Conservation (phyloP, 1,139 yeast genomes). For the Lodderomyces parapsilosis region DNA sequence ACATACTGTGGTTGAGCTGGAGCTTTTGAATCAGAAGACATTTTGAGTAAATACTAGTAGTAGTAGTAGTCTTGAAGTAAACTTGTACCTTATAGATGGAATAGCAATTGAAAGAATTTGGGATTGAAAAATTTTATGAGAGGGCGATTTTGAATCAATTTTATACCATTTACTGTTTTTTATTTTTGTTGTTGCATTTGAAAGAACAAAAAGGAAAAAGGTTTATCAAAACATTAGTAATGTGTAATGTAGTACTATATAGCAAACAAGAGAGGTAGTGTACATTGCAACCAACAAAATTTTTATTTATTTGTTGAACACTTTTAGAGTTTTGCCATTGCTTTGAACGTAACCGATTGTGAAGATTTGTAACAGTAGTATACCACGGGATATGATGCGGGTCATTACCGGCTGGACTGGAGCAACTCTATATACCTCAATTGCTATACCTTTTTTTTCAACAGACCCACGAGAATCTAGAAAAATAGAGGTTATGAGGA, state of each 20-base stretch:
- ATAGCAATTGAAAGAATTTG: not conserved
- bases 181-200: not conserved
- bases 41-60: slow-evolving; percentile 7
- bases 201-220: not conserved
- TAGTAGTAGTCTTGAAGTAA: too few relatives aligned
- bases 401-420: not conserved
- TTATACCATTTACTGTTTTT: not conserved
- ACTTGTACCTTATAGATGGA: slow-evolving; percentile 1
- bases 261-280: not conserved
- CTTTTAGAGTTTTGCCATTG: not conserved
- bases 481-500: too few relatives aligned
- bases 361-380: too few relatives aligned
- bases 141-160: not conserved
- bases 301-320: not conserved
- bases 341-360: too few relatives aligned
- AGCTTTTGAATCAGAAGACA: slow-evolving; percentile 24
- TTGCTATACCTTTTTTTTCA: not conserved
- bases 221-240: not conserved
- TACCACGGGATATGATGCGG: too few relatives aligned
- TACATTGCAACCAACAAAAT: not conserved
- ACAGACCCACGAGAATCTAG: not conserved
- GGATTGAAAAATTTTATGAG: not conserved
- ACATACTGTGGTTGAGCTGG: slow-evolving; percentile 37
- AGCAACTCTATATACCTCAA: not conserved
- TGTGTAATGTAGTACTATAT: not conserved